Base-by-base conservation (phyloP, 805 yeast genomes). In the Cyberlindnera subsufficiens region DNA sequence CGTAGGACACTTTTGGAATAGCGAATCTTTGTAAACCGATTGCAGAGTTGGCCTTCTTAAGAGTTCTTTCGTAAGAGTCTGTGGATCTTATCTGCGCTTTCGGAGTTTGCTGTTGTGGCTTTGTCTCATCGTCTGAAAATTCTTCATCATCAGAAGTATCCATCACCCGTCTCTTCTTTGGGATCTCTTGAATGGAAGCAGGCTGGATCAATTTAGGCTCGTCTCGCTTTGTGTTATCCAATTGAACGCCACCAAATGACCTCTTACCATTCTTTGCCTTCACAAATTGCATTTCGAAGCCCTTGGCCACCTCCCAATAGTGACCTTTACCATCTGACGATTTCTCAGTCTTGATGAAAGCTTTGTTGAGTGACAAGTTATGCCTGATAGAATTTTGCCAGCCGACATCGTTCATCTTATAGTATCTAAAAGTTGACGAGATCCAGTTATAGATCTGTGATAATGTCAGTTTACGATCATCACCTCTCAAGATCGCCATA, bases 361-460 rank as follows among this genome's bases (percentile, higher is more conserved):
- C 96, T 59, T 93, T 93, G 64, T 91, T 93, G 54, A 91, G 72
- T 11, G 96, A 88, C 27, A 91, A 69, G 53, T 93, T 91, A 65
- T 91, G 99, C 48, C 99, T 80, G 49, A 91, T 93, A 30, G 96
- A 90, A 65, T 91, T 91, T 65, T 91, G 97, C 99, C 99, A 91
- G 22, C 97, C 96, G 10, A 87, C 84, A 53, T 88, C 96, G 45
- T 86, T 84, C 49, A 77, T 79, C 50, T 81, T 79, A 64, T 93
- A 93, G 60, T 82, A 91, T 48, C 72, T 76, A 63, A 90, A 91
- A 31, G 95, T 84, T 36, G 79, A 80, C 8, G 93, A 79, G 35
- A 91, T 93, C 99, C 99, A 91, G 53, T 71, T 74, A 67, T 91
- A 91, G 34, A 91, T 93, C 56, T 88, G 96, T 0, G 93, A 75